Evolutionary conservation across 495 filamentous ascomycete genomes (phyloP).

Genomic region (Symbiotaphrina buchneri): DNA sequence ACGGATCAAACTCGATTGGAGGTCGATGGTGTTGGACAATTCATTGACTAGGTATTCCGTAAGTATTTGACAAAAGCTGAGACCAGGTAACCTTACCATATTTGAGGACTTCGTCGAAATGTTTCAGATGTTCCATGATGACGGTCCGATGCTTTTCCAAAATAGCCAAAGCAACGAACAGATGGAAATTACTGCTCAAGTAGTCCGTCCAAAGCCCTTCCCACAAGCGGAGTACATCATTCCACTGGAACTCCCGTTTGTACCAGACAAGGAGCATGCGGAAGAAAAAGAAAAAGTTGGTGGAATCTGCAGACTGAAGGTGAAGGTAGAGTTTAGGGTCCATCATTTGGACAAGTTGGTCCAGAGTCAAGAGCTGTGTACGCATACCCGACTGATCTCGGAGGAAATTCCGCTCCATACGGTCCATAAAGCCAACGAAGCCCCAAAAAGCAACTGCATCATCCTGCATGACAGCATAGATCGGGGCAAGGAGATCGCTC

Average conservation of each 20-base stretch:
- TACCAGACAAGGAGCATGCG: slow-evolving; percentile 97
- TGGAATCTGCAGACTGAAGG: slow-evolving; percentile 70
- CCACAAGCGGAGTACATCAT: slow-evolving; percentile 72
- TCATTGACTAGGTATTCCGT: slow-evolving; percentile 50
- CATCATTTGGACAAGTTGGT: slow-evolving; percentile 89
- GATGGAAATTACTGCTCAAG: slow-evolving; percentile 66
- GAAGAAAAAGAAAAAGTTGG: slow-evolving; percentile 99
- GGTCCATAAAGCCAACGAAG: slow-evolving; percentile 87
- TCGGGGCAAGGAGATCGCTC: slow-evolving; percentile 87
- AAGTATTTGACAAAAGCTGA: slow-evolving; percentile 3
- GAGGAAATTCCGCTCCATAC: slow-evolving; percentile 95
- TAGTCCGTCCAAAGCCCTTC: slow-evolving; percentile 91
- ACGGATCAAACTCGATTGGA: slow-evolving; percentile 59
- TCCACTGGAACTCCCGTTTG: slow-evolving; percentile 87
- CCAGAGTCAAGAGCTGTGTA: slow-evolving; percentile 66
- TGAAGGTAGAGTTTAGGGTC: slow-evolving; percentile 87
- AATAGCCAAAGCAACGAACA: slow-evolving; percentile 85
- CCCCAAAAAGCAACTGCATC: slow-evolving; percentile 94
- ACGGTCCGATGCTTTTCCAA: slow-evolving; percentile 87
- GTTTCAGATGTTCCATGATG: slow-evolving; percentile 82
- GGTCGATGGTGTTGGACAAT: slow-evolving; percentile 76
- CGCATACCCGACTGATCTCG: slow-evolving; percentile 94
- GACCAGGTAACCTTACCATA: slow-evolving; percentile 38
- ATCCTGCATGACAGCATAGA: slow-evolving; percentile 93
- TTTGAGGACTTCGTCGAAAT: slow-evolving; percentile 95